These are phyloP conservation scores for Aspergillus heteromorphus DNA, from an alignment of 495 filamentous ascomycete genomes.

Conservation along the genomic window DNA sequence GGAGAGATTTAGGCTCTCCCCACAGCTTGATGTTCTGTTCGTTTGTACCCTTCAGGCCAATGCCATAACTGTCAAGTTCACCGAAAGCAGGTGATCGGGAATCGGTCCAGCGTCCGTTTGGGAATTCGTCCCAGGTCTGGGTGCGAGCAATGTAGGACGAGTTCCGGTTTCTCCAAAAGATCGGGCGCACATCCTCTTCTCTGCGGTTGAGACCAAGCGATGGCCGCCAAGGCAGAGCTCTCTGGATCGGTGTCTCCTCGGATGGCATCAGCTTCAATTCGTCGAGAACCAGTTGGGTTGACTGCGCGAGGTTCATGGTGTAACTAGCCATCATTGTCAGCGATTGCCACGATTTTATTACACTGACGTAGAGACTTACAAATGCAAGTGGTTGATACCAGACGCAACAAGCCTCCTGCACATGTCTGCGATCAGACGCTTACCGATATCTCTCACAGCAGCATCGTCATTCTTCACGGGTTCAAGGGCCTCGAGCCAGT, in stretches of 20 bases:
- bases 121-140: constrained; percentile 98
- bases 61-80: constrained; percentile 91
- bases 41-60: constrained; percentile 93
- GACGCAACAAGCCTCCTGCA: constrained; percentile 75
- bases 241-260: constrained; percentile 66
- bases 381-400: constrained; percentile 87
- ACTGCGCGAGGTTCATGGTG: constrained; percentile 97
- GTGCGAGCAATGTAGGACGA: constrained; percentile 92
- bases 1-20: constrained; percentile 75
- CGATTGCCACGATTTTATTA: neutral
- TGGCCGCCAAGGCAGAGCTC: constrained; percentile 88
- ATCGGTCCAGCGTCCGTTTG: constrained; percentile 98
- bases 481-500: constrained; percentile 78
- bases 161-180: constrained; percentile 98
- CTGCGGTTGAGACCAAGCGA: constrained; percentile 83
- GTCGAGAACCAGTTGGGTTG: constrained; percentile 88
- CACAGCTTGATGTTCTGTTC: constrained; percentile 94
- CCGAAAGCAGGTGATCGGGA: constrained; percentile 95
- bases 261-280: constrained; percentile 78
- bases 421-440: constrained; percentile 84
- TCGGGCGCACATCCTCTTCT: constrained; percentile 92
- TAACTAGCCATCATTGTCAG: constrained; percentile 49
- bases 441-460: constrained; percentile 85
- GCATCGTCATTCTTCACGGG: constrained; percentile 96
- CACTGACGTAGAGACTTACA: constrained; percentile 43